A percentile compares a stretch with the other conserved stretches of the same genome.
Conservation (phyloP, 345 rosid species). For the Pelargonium nanum region DNA sequence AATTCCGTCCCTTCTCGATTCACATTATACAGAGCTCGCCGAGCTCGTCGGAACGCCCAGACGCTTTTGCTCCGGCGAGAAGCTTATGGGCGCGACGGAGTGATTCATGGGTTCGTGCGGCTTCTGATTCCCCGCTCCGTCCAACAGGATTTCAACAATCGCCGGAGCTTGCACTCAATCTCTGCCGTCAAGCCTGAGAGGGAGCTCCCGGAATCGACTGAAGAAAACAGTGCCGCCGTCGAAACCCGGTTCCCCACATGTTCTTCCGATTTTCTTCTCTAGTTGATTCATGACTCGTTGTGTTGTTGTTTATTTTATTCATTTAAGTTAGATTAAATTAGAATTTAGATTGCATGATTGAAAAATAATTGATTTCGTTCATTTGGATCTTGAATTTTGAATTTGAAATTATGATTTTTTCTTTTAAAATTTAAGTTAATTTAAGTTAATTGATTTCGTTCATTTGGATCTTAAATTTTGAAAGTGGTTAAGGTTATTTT, state of each 20-base stretch:
- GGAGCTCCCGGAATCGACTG: conserved; percentile 72
- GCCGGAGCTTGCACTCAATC: conserved; percentile 45
- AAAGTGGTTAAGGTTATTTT: too few species aligned
- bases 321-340: too few species aligned
- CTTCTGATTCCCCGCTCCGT: conserved; percentile 57
- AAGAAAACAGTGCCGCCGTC: conserved; percentile 46
- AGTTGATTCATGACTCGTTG: too few species aligned
- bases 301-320: too few species aligned
- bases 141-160: conserved; percentile 48
- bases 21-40: conserved; percentile 82
- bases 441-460: too few species aligned
- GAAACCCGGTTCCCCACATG: conserved; percentile 65
- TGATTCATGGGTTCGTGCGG: conserved; percentile 57
- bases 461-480: too few species aligned
- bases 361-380: too few species aligned
- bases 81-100: conserved; percentile 47
- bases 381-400: too few species aligned
- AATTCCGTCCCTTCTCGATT: conserved; percentile 88
- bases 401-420: too few species aligned
- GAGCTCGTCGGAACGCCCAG: conserved; percentile 88
- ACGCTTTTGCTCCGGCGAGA: conserved; percentile 33
- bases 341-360: too few species aligned
- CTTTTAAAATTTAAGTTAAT: too few species aligned
- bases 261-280: conserved; percentile 62
- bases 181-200: conserved; percentile 52